phyloP scores from a whole-genome alignment of 1,284 basidiomycete species.

The Chalciporus sp. region DNA sequence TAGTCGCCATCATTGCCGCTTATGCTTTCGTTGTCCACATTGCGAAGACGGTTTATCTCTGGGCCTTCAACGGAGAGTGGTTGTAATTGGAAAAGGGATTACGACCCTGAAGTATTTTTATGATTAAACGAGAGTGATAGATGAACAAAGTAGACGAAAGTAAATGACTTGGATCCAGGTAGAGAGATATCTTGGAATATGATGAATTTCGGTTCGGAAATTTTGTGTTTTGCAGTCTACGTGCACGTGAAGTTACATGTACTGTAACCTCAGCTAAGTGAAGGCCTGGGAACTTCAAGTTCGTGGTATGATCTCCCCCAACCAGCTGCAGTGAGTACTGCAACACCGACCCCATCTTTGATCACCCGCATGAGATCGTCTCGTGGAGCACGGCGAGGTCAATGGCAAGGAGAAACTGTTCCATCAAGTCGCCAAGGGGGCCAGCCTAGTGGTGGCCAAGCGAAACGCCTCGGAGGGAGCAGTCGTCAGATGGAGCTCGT shows the following conservation, averaged over 20 bases:
- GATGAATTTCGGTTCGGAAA: too few species aligned
- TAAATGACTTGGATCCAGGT: not conserved
- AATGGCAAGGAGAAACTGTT: slow-evolving; percentile 6
- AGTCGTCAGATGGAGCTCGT: slow-evolving; percentile 54
- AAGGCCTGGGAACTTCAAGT: too few species aligned
- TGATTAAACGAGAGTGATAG: not conserved
- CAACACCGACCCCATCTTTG: not conserved
- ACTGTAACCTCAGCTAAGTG: too few species aligned
- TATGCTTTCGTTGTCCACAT: slow-evolving; percentile 31
- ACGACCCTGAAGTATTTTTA: too few species aligned
- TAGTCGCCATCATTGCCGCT: slow-evolving; percentile 22
- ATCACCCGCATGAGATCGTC: slow-evolving; percentile 21
- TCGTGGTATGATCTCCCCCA: not conserved
- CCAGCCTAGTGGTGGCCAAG: not conserved
- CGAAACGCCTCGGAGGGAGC: not conserved
- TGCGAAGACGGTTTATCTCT: slow-evolving; percentile 29
- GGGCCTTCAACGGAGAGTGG: slow-evolving; percentile 33
- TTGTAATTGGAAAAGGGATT: slow-evolving; percentile 13
- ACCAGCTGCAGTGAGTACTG: not conserved
- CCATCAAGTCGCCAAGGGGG: slow-evolving; percentile 1
- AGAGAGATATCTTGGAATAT: not conserved
- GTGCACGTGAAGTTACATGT: too few species aligned
- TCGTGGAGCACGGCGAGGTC: slow-evolving; percentile 3
- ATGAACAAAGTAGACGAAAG: not conserved
- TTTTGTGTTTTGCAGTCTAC: too few species aligned